Percentiles rank a stretch among this genome's conserved stretches.
phyloP scores from a whole-genome alignment of 108 stramenopile species.

The Cyclotella cryptica region DNA sequence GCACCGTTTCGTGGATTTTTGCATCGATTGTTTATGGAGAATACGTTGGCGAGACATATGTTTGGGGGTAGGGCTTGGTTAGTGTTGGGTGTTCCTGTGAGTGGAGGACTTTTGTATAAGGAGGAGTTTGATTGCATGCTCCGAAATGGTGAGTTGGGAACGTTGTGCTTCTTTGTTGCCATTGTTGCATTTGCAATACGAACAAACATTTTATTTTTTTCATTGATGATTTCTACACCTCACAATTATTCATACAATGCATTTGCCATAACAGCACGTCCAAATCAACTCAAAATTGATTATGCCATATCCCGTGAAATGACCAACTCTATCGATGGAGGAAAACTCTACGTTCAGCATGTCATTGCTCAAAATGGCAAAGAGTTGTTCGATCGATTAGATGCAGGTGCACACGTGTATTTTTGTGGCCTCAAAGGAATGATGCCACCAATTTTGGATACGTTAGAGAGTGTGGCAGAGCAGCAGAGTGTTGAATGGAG shows the following conservation, averaged over 20 bases:
- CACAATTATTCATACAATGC: no score
- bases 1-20: conserved; percentile 89
- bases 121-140: conserved; percentile 82
- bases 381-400: conserved; percentile 68
- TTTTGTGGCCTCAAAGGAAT: conserved; percentile 94
- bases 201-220: background rate
- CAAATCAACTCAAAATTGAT: conserved; percentile 59
- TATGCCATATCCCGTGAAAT: conserved; percentile 88
- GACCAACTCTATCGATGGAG: conserved; percentile 70
- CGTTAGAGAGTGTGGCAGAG: conserved; percentile 73
- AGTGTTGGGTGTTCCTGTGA: conserved; percentile 83
- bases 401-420: conserved; percentile 79
- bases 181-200: background rate
- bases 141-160: conserved; percentile 56
- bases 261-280: background rate
- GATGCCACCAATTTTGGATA: conserved; percentile 89
- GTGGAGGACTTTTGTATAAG: conserved; percentile 79
- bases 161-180: background rate
- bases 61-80: conserved; percentile 80
- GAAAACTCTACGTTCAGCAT: conserved; percentile 89
- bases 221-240: background rate
- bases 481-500: conserved; percentile 66
- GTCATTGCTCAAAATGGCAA: conserved; percentile 74
- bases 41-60: conserved; percentile 82
- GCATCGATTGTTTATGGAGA: conserved; percentile 86